Evolutionary conservation across 2,329 filamentous ascomycete species (phyloP), one percentile per base, ranked within the genome.

Genomic region (Aspergillus amoenus): DNA sequence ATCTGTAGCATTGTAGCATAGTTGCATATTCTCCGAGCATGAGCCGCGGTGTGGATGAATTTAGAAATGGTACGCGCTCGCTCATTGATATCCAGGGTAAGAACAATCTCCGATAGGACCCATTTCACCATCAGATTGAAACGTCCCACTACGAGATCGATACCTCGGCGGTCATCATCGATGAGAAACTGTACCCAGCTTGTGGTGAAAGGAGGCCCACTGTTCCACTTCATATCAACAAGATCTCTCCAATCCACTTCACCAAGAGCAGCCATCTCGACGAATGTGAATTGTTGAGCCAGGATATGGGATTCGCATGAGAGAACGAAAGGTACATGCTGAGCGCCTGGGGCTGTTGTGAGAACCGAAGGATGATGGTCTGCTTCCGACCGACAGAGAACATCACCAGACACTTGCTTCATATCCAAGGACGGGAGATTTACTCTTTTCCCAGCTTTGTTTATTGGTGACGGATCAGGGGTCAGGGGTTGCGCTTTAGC

Each of bases 91-190:
- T 81, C 77, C 34, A 79, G 78, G 0, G 84, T 87, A 17, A 88
- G 77, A 11, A 88, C 73, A 60, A 84, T 81, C 64, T 88, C 84
- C 0, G 85, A 88, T 11, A 86, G 73, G 8, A 81, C 81, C 85
- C 85, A 88, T 73, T 87, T 87, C 58, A 87, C 84, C 61, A 87
- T 82, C 4, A 88, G 75, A 61, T 88, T 88, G 76, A 88, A 88
- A 24, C 85, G 83, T 22, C 84, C 83, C 49, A 86, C 85, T 58
- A 87, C 84, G 37, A 88, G 75, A 59, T 88, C 85, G 43, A 88
- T 84, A 30, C 85, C 85, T 47, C 77, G 79, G 18, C 79, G 80
- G 43, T 82, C 79, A 62, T 83, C 71, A 12, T 78, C 76, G 44
- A 79, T 76, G 18, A 88, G 78, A 66, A 85, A 88, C 51, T 84